Percentiles rank a stretch among this genome's conserved stretches.
phyloP scores from a whole-genome alignment of 352 stramenopile species.

The Globisporangium canariense region DNA sequence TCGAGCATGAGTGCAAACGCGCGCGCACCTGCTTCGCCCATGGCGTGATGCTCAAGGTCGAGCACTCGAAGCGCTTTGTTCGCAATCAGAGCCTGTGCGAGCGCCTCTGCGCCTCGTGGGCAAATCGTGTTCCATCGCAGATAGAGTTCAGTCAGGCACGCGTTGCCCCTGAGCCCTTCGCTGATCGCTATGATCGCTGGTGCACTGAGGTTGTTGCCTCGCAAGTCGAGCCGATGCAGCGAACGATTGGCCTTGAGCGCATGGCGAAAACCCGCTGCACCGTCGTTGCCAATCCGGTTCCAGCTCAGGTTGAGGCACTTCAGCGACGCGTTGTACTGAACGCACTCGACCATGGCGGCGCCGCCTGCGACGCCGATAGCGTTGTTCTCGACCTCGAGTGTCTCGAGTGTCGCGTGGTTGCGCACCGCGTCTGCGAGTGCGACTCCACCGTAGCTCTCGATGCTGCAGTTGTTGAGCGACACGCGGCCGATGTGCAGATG shows the following conservation, averaged over 20 bases:
- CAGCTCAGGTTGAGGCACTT: slow-evolving; percentile 75
- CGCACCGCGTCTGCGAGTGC: slow-evolving; percentile 58
- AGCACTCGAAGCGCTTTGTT: slow-evolving; percentile 65
- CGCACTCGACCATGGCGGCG: slow-evolving; percentile 50
- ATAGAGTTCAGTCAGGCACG: slow-evolving; percentile 58
- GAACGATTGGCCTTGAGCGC: slow-evolving; percentile 47
- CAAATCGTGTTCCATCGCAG: slow-evolving; percentile 75
- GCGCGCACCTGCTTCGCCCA: slow-evolving; percentile 43
- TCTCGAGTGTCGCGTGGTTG: slow-evolving; percentile 61
- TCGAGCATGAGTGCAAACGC: slow-evolving; percentile 66
- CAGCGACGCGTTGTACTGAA: slow-evolving; percentile 55
- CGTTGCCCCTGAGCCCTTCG: slow-evolving; percentile 44
- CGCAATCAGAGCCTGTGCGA: slow-evolving; percentile 42
- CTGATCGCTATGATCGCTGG: slow-evolving; percentile 53
- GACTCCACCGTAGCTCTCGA: slow-evolving; percentile 47
- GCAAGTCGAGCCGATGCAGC: slow-evolving; percentile 57
- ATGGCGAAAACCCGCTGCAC: slow-evolving; percentile 35
- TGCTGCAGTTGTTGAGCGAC: slow-evolving; percentile 53
- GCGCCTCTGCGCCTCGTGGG: slow-evolving; percentile 42
- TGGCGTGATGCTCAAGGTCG: slow-evolving; percentile 76
- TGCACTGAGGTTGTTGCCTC: slow-evolving; percentile 58
- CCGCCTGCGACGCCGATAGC: slow-evolving; percentile 40
- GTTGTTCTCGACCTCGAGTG: slow-evolving; percentile 74
- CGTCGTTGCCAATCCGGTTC: slow-evolving; percentile 66
- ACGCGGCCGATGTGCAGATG: slow-evolving; percentile 58